Conservation (phyloP, 164 flowering plant genomes). For the Annona squamosa region DNA sequence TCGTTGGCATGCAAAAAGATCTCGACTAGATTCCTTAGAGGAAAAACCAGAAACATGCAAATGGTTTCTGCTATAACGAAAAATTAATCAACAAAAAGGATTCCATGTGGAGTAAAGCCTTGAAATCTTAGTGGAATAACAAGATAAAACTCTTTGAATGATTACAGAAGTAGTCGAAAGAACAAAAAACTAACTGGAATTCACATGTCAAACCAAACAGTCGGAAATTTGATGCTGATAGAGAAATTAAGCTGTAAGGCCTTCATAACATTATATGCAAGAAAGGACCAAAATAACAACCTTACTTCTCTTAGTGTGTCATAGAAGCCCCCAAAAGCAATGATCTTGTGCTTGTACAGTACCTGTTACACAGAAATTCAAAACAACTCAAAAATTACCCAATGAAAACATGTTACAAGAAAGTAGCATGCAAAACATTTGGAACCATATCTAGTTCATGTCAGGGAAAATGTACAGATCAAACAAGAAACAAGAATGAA, state of each 20-base stretch:
- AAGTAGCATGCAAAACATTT: not conserved
- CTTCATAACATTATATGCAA: conserved; percentile 7
- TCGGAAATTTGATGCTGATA: not conserved
- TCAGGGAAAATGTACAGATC: not conserved
- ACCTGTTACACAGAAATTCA: conserved; percentile 41
- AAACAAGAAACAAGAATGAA: no score
- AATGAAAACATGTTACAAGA: not conserved
- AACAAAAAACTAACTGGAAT: not conserved
- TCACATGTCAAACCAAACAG: not conserved
- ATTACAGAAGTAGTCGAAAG: not conserved
- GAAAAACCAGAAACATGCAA: no score
- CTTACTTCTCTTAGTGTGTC: conserved; percentile 99
- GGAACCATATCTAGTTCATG: not conserved
- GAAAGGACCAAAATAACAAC: conserved; percentile 38
- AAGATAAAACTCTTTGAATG: not conserved
- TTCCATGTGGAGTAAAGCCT: not conserved
- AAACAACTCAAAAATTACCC: not conserved
- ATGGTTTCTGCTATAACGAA: no score
- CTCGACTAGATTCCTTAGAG: no score
- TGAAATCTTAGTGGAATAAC: not conserved
- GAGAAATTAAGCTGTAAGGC: not conserved
- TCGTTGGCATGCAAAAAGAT: no score
- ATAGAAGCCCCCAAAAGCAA: conserved; percentile 97
- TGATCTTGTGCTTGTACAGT: conserved; percentile 90
- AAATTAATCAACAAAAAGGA: no score